These are phyloP conservation scores for Naegleria gruberi DNA, from an alignment of 208 protist species.

Conservation along the genomic window DNA sequence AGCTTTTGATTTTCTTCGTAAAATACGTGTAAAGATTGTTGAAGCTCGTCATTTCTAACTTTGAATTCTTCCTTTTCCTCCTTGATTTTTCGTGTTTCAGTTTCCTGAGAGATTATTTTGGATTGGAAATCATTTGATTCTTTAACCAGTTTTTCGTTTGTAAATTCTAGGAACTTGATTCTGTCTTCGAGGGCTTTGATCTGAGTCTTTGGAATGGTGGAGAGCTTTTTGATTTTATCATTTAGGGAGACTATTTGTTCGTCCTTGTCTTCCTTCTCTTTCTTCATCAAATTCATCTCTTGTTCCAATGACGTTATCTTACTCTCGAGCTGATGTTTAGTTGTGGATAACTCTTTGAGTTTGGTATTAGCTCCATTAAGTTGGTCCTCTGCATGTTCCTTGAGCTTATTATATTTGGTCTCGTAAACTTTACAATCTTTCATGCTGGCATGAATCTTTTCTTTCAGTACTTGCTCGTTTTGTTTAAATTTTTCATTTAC, in stretches of 20 bases:
- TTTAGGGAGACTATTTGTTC: not conserved
- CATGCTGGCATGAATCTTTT: not conserved
- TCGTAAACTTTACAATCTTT: not conserved
- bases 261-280: not conserved
- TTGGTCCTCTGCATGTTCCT: not conserved
- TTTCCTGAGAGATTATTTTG: not conserved
- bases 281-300: not conserved
- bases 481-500: not conserved
- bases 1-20: conserved; percentile 5
- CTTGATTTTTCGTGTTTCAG: not conserved
- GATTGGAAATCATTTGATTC: not conserved
- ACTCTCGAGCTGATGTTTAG: not conserved
- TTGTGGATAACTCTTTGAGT: not conserved
- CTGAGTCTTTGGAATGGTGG: not conserved
- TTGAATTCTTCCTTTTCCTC: not conserved
- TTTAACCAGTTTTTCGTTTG: not conserved
- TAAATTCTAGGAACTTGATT: not conserved
- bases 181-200: not conserved
- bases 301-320: not conserved
- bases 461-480: not conserved
- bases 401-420: not conserved
- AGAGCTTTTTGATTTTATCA: not conserved
- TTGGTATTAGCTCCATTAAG: not conserved
- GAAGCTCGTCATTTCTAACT: not conserved
- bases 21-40: not conserved